Evolutionary conservation across 2,329 filamentous ascomycete genomes (phyloP).

Genomic region (Bertia moriformis): DNA sequence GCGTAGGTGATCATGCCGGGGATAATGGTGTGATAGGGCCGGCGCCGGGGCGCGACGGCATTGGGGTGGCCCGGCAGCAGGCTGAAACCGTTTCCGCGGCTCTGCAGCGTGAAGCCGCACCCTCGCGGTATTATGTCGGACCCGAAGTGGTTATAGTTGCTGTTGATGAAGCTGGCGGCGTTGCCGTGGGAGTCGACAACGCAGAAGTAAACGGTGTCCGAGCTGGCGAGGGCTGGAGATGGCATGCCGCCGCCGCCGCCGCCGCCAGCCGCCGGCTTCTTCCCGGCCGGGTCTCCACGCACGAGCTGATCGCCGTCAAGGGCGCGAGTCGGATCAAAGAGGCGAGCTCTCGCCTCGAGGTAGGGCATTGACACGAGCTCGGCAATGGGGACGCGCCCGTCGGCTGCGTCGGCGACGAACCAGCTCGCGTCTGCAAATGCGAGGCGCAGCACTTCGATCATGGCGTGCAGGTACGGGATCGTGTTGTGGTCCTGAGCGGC

Average conservation of each 20-base stretch:
- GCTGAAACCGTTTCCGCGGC: slow-evolving; percentile 77
- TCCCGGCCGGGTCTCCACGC: slow-evolving; percentile 50
- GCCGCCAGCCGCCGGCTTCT: no score
- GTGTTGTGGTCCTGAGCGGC: slow-evolving; percentile 63
- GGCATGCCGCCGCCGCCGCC: no score
- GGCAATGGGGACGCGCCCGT: slow-evolving; percentile 52
- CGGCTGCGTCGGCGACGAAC: slow-evolving; percentile 76
- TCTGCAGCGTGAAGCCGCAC: slow-evolving; percentile 88
- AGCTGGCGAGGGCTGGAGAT: slow-evolving; percentile 66
- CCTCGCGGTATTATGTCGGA: slow-evolving; percentile 70
- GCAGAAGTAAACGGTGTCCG: slow-evolving; percentile 89
- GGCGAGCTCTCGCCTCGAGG: slow-evolving; percentile 50
- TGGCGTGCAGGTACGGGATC: slow-evolving; percentile 64
- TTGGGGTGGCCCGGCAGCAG: slow-evolving; percentile 65
- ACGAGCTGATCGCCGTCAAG: slow-evolving; percentile 39
- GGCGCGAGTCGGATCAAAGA: slow-evolving; percentile 43
- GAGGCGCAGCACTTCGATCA: slow-evolving; percentile 78
- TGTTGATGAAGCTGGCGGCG: slow-evolving; percentile 92
- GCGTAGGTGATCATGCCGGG: slow-evolving; percentile 1
- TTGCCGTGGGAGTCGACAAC: slow-evolving; percentile 72
- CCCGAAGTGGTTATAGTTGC: slow-evolving; percentile 80
- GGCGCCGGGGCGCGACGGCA: slow-evolving; percentile 62
- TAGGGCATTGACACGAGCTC: slow-evolving; percentile 61
- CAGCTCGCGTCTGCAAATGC: slow-evolving; percentile 80
- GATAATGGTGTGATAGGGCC: slow-evolving; percentile 46